Evolutionary conservation across 1,284 basidiomycete species (phyloP), one percentile per base, ranked within the genome.

Genomic region (Singerocomus inundabilis): DNA sequence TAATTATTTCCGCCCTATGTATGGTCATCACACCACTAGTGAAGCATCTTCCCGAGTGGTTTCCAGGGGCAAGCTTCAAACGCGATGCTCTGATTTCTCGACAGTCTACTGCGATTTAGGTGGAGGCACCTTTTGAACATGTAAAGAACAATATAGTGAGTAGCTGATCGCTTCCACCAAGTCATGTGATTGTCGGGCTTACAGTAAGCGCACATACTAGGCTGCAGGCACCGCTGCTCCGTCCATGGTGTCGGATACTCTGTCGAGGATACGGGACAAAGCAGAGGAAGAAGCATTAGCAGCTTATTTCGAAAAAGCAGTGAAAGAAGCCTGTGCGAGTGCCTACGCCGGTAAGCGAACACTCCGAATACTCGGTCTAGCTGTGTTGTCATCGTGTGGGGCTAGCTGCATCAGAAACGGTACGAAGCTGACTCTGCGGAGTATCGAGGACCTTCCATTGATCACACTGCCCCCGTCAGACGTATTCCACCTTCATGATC

Each of bases 401-500:
- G 34, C 40, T 21, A 57, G 57, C 54, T 51, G 63, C 50, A 7
- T 51, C 57, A 5, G 63, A 67, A 46, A 54, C 57, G 37, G 59
- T 66, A 45, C 33, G 63, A 49, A 50, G 40, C 18, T 29, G 16
- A 43, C 21, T 36, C 34, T 38, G 16, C 36, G 38, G 34, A 29
- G 12, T 31, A 18, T 9, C 13, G 13, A 44, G n/a, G 18, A 2
- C 10, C 44, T 49, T 52, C 38, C 37, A 53, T 47, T 52, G 40
- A 48, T 51, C 30, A 48, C 48, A 55, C 44, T 37, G 32, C 48
- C 48, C 32, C 30, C 12, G 46, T 47, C 37, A 77, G 77, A 78
- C 74, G 2, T 67, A 67, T 2, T 74, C 76, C 8, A 72, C 74
- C 5, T 56, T 76, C 12, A 62, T 70, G n/a, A 72, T 72, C 1